Percentiles rank a stretch among this genome's conserved stretches.
Evolutionary conservation across 208 protist species (phyloP).

Genomic region (Porcisia hertigi): DNA sequence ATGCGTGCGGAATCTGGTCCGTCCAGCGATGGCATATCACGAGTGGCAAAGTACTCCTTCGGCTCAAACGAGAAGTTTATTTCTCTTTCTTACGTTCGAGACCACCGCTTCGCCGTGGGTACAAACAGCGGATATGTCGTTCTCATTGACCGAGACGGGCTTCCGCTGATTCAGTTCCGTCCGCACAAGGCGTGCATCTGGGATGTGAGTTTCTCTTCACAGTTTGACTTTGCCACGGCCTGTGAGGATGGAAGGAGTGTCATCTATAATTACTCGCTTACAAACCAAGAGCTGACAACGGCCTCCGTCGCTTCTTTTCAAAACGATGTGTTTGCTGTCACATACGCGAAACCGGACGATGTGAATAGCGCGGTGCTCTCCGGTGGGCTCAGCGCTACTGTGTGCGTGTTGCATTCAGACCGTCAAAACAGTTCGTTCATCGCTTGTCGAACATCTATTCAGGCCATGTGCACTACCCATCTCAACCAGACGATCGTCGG

Average conservation of each 20-base stretch:
- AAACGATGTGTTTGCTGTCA: slow-evolving; percentile 89
- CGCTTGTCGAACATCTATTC: slow-evolving; percentile 78
- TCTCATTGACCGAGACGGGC: slow-evolving; percentile 78
- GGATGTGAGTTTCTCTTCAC: slow-evolving; percentile 82
- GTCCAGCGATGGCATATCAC: slow-evolving; percentile 66
- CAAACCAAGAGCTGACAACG: slow-evolving; percentile 68
- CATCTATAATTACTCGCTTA: slow-evolving; percentile 90
- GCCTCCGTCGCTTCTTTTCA: slow-evolving; percentile 88
- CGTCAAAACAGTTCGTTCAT: slow-evolving; percentile 87
- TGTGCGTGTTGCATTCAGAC: slow-evolving; percentile 89
- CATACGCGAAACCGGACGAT: slow-evolving; percentile 72
- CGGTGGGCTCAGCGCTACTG: slow-evolving; percentile 81
- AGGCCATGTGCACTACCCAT: slow-evolving; percentile 81
- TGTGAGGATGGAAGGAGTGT: slow-evolving; percentile 87
- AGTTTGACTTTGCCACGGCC: slow-evolving; percentile 87
- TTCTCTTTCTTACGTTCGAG: slow-evolving; percentile 79
- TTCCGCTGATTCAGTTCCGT: slow-evolving; percentile 89
- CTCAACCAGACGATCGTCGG: slow-evolving; percentile 75
- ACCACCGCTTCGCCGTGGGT: slow-evolving; percentile 85
- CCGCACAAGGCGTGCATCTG: slow-evolving; percentile 90
- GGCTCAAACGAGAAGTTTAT: slow-evolving; percentile 89
- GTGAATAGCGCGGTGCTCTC: slow-evolving; percentile 81
- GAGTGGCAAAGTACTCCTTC: slow-evolving; percentile 84
- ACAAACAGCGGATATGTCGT: slow-evolving; percentile 90
- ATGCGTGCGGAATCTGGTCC: slow-evolving; percentile 44